These are phyloP conservation scores for Botrytis fabae DNA, from an alignment of 2,329 filamentous ascomycete genomes.

Conservation along the genomic window DNA sequence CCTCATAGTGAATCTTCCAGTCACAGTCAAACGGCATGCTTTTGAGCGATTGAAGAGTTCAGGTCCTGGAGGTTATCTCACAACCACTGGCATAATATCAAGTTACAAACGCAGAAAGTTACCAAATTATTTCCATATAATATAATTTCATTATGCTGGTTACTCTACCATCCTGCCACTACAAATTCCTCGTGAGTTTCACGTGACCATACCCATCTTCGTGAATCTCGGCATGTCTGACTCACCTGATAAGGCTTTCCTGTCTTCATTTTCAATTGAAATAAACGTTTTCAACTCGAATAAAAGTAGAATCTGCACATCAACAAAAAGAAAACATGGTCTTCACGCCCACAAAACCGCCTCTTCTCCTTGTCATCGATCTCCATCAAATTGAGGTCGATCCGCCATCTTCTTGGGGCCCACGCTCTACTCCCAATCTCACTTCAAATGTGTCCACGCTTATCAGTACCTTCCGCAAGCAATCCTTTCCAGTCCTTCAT, in stretches of 20 bases:
- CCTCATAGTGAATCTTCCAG: neutral
- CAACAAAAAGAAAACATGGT: neutral
- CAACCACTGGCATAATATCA: neutral
- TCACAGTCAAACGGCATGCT: neutral
- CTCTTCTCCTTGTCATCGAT: slow-evolving; percentile 33
- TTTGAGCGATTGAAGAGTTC: neutral
- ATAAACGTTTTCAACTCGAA: neutral
- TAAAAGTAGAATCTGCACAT: neutral
- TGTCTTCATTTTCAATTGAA: neutral
- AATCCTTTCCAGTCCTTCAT: slow-evolving; percentile 30
- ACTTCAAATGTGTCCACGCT: slow-evolving; percentile 27
- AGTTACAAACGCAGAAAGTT: neutral
- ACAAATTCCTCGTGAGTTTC: accelerated
- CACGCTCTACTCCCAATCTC: slow-evolving; percentile 33
- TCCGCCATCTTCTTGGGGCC: slow-evolving; percentile 27
- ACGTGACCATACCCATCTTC: neutral
- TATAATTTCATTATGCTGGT: too few relatives aligned
- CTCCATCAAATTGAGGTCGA: slow-evolving; percentile 32
- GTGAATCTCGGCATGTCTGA: slow-evolving; percentile 4
- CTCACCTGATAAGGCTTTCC: neutral
- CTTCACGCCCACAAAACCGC: neutral
- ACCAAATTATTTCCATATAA: too few relatives aligned
- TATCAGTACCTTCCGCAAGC: slow-evolving; percentile 29
- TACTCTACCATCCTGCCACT: neutral
- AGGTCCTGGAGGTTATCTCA: neutral